Conservation (phyloP, 768 basidiomycete genomes). For the Suillus tomentosus region DNA sequence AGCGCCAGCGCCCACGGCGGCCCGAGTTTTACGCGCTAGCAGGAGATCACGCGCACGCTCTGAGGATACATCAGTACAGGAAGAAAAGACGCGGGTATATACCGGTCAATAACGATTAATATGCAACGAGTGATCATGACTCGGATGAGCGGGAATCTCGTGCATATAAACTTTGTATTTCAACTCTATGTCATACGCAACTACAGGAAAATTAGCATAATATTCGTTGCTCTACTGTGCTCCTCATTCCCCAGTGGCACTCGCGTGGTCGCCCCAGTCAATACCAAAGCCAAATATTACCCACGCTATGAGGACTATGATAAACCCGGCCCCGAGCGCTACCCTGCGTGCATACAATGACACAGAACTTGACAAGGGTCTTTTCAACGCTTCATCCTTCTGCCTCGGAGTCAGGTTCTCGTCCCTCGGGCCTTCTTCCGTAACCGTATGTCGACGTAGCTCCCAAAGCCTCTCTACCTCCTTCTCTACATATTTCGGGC, state of each 20-base stretch:
- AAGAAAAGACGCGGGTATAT: too few relatives aligned
- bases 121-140: too few relatives aligned
- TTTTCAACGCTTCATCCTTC: conserved; percentile 12
- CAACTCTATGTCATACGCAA: too few relatives aligned
- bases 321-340: conserved; percentile 24
- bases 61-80: too few relatives aligned
- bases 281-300: conserved; percentile 45
- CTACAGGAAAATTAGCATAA: too few relatives aligned
- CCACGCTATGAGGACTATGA: conserved; percentile 41
- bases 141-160: too few relatives aligned
- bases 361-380: background rate
- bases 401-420: conserved; percentile 1
- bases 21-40: too few relatives aligned
- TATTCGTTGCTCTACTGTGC: too few relatives aligned
- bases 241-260: conserved; percentile 23
- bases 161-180: too few relatives aligned
- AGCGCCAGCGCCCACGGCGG: too few relatives aligned
- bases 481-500: conserved; percentile 29
- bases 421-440: background rate
- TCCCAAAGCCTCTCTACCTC: conserved; percentile 34
- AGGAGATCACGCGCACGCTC: too few relatives aligned
- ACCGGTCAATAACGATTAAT: too few relatives aligned
- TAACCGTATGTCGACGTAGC: conserved; percentile 11
- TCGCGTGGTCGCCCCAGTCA: conserved; percentile 43
- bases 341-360: conserved; percentile 22